Evolutionary conservation across 139 green algal genomes (phyloP).

Genomic region (Marvania coccoides): DNA sequence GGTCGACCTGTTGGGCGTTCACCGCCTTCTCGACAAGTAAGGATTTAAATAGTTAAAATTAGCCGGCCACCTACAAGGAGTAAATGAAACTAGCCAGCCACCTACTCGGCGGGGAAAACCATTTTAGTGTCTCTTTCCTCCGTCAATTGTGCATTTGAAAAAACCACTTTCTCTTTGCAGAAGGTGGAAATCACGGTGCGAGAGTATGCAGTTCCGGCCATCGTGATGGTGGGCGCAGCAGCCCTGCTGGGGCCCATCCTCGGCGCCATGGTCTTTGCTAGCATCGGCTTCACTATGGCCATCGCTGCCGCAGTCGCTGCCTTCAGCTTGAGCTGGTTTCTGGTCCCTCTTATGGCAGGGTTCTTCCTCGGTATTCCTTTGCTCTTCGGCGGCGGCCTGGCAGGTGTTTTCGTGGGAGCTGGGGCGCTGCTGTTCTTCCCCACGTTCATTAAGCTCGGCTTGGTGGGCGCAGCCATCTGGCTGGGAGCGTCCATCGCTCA

Average conservation of each 20-base stretch:
- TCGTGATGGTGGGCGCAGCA: not conserved
- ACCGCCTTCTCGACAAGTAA: too few species aligned
- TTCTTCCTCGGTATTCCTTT: not conserved
- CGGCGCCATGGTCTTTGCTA: not conserved
- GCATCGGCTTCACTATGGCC: not conserved
- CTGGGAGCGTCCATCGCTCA: conserved; percentile 6
- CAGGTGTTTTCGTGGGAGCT: conserved; percentile 11
- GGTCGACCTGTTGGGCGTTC: too few species aligned
- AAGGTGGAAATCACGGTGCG: not conserved
- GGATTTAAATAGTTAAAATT: too few species aligned
- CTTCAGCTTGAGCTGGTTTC: not conserved
- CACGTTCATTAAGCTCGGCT: conserved; percentile 6
- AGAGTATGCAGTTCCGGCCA: not conserved
- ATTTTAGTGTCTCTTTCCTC: too few species aligned
- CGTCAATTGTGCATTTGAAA: too few species aligned
- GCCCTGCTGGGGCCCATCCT: not conserved
- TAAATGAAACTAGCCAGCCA: too few species aligned
- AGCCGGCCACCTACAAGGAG: too few species aligned
- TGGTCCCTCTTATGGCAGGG: not conserved
- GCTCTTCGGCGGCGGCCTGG: not conserved
- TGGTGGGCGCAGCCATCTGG: conserved; percentile 8
- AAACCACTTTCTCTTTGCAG: too few species aligned
- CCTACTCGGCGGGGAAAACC: too few species aligned
- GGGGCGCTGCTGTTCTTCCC: conserved; percentile 2
- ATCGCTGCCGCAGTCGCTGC: not conserved